Evolutionary conservation across 2,329 filamentous ascomycete species (phyloP), one percentile per base, ranked within the genome.

Genomic region (Calcarisporium arbuscula): DNA sequence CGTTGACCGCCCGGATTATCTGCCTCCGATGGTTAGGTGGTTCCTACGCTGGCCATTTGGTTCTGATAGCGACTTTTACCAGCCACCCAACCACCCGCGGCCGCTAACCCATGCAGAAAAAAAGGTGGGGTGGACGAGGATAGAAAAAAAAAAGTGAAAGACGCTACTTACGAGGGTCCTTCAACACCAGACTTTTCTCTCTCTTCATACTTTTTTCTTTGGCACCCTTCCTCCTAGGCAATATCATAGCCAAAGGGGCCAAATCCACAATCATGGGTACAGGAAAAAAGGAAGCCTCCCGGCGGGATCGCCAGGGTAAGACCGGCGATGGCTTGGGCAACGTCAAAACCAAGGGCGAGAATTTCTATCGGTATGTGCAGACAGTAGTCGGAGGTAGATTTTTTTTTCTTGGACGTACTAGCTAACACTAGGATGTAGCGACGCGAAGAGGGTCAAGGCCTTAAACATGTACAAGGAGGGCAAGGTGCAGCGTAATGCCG

Each of bases 331-430:
- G 87, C 59, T 87, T 95, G 77, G 80, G 67, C 52, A 96, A 96
- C 67, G 85, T 96, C 55, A 86, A 82, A 53, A 72, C 80, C 51
- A 98, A 98, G 68, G 92, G 92, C 65, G 90, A 96, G 72, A 96
- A 96, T 70, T 98, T 96, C 68, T 96, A 96, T 70, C 80, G 85
- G 73, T 82, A 67, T 46, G 70, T 43, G 32, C n/a, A 5, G 31
- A 15, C n/a, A n/a, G n/a, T n/a, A n/a, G n/a, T n/a, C n/a, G n/a
- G n/a, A n/a, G n/a, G n/a, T n/a, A n/a, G n/a, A n/a, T n/a, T n/a
- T n/a, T n/a, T n/a, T n/a, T n/a, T n/a, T n/a, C n/a, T n/a, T n/a
- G n/a, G n/a, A n/a, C n/a, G n/a, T n/a, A n/a, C n/a, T n/a, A n/a
- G n/a, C 18, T 32, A 27, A 39, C 30, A 15, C 19, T 16, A 10